Evolutionary conservation across 2,329 filamentous ascomycete species (phyloP), one percentile per base, ranked within the genome.

Genomic region (Lasiodiplodia hormozganensis): DNA sequence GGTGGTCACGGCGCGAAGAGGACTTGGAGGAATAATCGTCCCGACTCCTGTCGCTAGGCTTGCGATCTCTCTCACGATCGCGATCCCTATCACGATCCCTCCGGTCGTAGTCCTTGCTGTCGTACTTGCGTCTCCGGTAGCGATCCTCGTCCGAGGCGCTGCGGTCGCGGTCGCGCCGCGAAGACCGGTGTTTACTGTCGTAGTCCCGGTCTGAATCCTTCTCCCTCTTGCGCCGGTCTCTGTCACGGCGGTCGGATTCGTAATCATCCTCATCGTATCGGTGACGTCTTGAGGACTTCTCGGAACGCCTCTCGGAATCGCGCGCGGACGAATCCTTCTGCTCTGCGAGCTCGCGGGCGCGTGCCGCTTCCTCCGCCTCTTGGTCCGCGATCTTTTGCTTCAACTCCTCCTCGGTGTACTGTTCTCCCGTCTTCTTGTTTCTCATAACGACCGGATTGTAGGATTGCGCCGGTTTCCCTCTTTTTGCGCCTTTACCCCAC

Each of bases 401-500:
- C 18, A 89, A 77, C 73, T 90, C 88, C 68, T 89, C 87, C 76
- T 90, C 87, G 0, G 87, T 89, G 47, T 89, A 82, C 64, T 84
- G 80, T 78, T 90, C 86, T 14, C 89, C 89, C 0, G 89, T 91
- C 70, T 82, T 82, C 73, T 86, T 88, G 75, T 89, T 89, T 68
- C 83, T 82, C 78, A 90, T 81, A 65, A 88, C 79, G 2, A 91
- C 82, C 0, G 89, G 89, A 71, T 87, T 88, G 75, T 90, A 91
- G 6, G 86, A 81, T 62, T 84, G 82, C 54, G 83, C 79, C 0
- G 74, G 77, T 47, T 75, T 79, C 74, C 72, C 80, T 60, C 84
- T 84, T 65, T 84, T 85, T 2, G 28, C 43, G 11, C 83, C 80
- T 70, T 91, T 92, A 14, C 94, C 91, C 92, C 92, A 96, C 1